phyloP scores from a whole-genome alignment of 1,139 yeast genomes.

The Saccharomyces hybrid region DNA sequence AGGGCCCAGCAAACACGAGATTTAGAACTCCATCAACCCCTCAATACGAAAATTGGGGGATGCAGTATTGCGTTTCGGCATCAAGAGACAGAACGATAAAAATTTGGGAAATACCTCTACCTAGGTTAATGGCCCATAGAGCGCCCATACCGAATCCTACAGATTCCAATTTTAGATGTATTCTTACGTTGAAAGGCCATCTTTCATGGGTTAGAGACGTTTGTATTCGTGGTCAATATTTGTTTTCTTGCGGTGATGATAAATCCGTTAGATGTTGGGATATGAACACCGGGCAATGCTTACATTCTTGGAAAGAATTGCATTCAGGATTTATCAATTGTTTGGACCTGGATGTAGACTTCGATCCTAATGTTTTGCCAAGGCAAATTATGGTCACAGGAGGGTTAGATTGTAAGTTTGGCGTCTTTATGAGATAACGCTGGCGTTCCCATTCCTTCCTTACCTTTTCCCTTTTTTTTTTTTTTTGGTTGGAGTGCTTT shows the following conservation, averaged over 20 bases:
- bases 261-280: slow-evolving; percentile 77
- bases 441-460: background rate
- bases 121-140: slow-evolving; percentile 46
- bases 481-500: background rate
- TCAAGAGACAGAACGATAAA: slow-evolving; percentile 74
- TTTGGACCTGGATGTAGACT: slow-evolving; percentile 13
- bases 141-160: slow-evolving; percentile 48
- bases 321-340: slow-evolving; percentile 22
- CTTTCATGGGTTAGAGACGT: slow-evolving; percentile 75
- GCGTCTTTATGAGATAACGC: slow-evolving; percentile 15
- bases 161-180: slow-evolving; percentile 53
- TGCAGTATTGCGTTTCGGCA: slow-evolving; percentile 66
- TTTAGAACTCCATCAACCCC: background rate
- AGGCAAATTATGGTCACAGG: slow-evolving; percentile 20
- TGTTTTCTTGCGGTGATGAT: slow-evolving; percentile 80
- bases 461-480: background rate
- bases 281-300: slow-evolving; percentile 47
- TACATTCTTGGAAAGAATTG: slow-evolving; percentile 43
- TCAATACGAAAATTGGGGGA: slow-evolving; percentile 40
- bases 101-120: slow-evolving; percentile 70
- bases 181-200: slow-evolving; percentile 60
- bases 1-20: background rate
- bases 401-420: slow-evolving; percentile 19
- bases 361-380: slow-evolving; percentile 4
- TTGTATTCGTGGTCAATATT: slow-evolving; percentile 45